Evolutionary conservation across 2,329 filamentous ascomycete genomes (phyloP).

Genomic region (Fusarium abutilonis): DNA sequence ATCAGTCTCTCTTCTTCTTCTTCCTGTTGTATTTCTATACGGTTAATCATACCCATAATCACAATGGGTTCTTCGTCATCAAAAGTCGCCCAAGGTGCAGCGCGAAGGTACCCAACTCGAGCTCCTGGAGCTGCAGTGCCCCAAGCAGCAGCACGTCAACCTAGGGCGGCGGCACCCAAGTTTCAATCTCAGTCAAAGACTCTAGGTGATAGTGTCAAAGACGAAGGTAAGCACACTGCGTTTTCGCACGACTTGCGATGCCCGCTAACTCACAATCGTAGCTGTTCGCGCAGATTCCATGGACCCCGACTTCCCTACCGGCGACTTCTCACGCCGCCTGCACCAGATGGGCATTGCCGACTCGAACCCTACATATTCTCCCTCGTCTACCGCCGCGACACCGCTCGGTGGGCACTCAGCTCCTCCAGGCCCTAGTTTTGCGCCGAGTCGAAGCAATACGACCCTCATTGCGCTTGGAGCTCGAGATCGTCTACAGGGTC

Average conservation of each 20-base stretch:
- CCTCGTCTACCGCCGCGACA: slow-evolving; percentile 58
- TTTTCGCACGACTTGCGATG: background rate
- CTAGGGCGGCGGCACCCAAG: slow-evolving; percentile 26
- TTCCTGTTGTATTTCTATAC: background rate
- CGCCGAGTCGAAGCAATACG: slow-evolving; percentile 51
- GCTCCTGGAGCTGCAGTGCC: slow-evolving; percentile 43
- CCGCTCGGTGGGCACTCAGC: slow-evolving; percentile 31
- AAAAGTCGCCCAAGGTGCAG: slow-evolving; percentile 54
- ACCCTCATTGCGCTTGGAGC: slow-evolving; percentile 63
- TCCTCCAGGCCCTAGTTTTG: slow-evolving; percentile 44
- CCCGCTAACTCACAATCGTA: slow-evolving; percentile 40
- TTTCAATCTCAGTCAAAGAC: slow-evolving; percentile 2
- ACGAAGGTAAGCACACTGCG: slow-evolving; percentile 33
- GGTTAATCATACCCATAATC: too few species aligned
- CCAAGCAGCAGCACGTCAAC: slow-evolving; percentile 31
- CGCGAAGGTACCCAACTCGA: slow-evolving; percentile 58
- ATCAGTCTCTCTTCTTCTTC: background rate
- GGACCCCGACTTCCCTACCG: slow-evolving; percentile 54
- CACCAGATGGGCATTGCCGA: slow-evolving; percentile 64
- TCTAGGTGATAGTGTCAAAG: slow-evolving; percentile 23
- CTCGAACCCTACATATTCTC: slow-evolving; percentile 64
- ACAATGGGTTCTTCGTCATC: slow-evolving; percentile 59
- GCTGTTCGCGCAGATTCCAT: slow-evolving; percentile 54
- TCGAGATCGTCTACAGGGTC: slow-evolving; percentile 55
- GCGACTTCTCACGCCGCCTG: slow-evolving; percentile 62